Evolutionary conservation across 257 asterid genomes (phyloP).

Genomic region (Solanum chmielewskii): DNA sequence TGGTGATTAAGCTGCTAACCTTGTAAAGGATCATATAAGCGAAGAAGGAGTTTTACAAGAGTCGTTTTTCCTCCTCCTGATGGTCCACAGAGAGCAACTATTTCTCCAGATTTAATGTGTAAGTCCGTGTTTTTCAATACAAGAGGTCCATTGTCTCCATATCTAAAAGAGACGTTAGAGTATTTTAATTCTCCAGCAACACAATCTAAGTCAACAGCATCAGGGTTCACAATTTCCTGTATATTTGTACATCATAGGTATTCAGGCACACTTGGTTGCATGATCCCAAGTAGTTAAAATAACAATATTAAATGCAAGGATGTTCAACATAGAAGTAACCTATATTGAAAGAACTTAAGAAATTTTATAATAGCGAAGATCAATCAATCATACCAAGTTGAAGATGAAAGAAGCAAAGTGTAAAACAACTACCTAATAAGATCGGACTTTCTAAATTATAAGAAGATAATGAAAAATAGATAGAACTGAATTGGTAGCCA

Average conservation of each 20-base stretch:
- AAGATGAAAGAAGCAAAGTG: not conserved
- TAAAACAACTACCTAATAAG: not conserved
- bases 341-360: not conserved
- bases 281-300: not conserved
- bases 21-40: slow-evolving; percentile 66
- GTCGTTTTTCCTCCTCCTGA: slow-evolving; percentile 98
- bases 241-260: not conserved
- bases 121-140: slow-evolving; percentile 49
- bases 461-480: not conserved
- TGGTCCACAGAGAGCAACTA: slow-evolving; percentile 90
- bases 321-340: not conserved
- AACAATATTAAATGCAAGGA: not conserved
- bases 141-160: slow-evolving; percentile 38
- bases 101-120: slow-evolving; percentile 73
- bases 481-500: not conserved
- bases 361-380: not conserved
- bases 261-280: not conserved
- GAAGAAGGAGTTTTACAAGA: slow-evolving; percentile 86
- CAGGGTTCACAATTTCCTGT: slow-evolving; percentile 60
- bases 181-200: slow-evolving; percentile 60
- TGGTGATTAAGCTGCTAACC: slow-evolving; percentile 26
- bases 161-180: slow-evolving; percentile 55
- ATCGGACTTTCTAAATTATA: not conserved
- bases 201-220: slow-evolving; percentile 46
- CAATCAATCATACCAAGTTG: not conserved